Conservation (phyloP, 2,329 filamentous ascomycete genomes). For the Claviceps spartinae region DNA sequence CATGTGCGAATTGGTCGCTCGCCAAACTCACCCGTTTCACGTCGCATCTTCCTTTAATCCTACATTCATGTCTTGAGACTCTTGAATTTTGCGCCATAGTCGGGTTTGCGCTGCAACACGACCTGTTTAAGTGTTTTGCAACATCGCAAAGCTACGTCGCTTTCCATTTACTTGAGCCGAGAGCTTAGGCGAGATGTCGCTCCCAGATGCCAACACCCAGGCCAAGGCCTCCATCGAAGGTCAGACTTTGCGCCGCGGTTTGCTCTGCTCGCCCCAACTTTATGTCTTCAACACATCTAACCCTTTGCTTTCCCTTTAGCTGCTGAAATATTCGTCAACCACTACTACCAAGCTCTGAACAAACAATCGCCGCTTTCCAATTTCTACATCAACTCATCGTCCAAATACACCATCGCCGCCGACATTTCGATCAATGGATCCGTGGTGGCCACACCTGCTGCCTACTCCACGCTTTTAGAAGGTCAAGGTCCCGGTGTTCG, state of each 20-base stretch:
- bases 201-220: conserved; percentile 28
- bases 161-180: neutral
- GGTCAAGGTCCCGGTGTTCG: conserved; percentile 42
- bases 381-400: conserved; percentile 56
- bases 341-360: conserved; percentile 65
- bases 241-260: conserved; percentile 8
- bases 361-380: conserved; percentile 43
- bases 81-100: neutral
- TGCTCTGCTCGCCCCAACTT: neutral
- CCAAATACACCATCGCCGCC: conserved; percentile 40
- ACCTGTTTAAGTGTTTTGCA: neutral
- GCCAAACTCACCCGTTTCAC: neutral
- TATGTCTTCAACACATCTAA: neutral
- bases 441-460: conserved; percentile 43
- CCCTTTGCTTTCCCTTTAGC: conserved; percentile 28
- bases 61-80: too few species aligned
- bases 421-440: conserved; percentile 74
- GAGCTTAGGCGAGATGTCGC: conserved; percentile 17
- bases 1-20: neutral
- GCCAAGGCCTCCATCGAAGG: conserved; percentile 34
- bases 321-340: conserved; percentile 56
- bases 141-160: neutral
- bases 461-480: conserved; percentile 56
- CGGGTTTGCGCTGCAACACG: neutral
- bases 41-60: too few species aligned